Percentiles rank a stretch among this genome's conserved stretches.
Conservation (phyloP, 768 basidiomycete species). For the Calocybe gangraenosa region DNA sequence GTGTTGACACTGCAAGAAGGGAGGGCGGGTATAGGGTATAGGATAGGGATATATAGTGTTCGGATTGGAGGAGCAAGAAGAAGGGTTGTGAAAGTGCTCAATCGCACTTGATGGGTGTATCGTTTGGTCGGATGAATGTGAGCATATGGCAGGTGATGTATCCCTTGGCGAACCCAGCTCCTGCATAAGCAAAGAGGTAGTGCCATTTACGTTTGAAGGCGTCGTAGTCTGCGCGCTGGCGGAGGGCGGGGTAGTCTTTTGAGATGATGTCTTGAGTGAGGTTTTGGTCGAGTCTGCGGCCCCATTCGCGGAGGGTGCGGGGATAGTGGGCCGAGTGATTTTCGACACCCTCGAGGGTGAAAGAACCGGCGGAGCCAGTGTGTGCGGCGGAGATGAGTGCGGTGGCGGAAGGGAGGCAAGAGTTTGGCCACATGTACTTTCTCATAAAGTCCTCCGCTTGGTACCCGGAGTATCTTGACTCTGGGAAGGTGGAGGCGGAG, state of each 20-base stretch:
- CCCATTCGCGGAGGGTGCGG: slow-evolving; percentile 91
- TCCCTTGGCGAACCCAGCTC: slow-evolving; percentile 74
- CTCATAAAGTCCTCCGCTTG: slow-evolving; percentile 88
- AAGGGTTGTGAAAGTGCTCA: slow-evolving; percentile 20
- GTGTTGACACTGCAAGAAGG: neutral
- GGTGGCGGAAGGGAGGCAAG: slow-evolving; percentile 83
- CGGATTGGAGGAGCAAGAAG: slow-evolving; percentile 1
- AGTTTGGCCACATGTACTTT: slow-evolving; percentile 87
- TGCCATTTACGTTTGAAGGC: slow-evolving; percentile 81
- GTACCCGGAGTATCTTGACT: slow-evolving; percentile 62
- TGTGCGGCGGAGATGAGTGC: slow-evolving; percentile 74
- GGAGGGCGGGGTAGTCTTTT: slow-evolving; percentile 57
- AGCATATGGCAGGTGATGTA: slow-evolving; percentile 85
- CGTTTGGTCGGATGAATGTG: slow-evolving; percentile 63
- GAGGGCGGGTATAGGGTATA: slow-evolving; percentile 6
- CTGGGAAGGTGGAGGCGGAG: slow-evolving; percentile 67
- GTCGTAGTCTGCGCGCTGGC: slow-evolving; percentile 53
- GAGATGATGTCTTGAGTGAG: slow-evolving; percentile 53
- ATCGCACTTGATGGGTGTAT: slow-evolving; percentile 37
- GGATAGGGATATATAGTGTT: neutral
- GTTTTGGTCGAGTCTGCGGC: slow-evolving; percentile 66
- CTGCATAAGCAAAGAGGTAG: slow-evolving; percentile 80
- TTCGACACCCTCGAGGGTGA: slow-evolving; percentile 81
- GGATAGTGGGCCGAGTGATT: slow-evolving; percentile 89
- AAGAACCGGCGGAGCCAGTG: slow-evolving; percentile 63